phyloP scores from a whole-genome alignment of 2,329 filamentous ascomycete genomes.

The Colletotrichum higginsianum region DNA sequence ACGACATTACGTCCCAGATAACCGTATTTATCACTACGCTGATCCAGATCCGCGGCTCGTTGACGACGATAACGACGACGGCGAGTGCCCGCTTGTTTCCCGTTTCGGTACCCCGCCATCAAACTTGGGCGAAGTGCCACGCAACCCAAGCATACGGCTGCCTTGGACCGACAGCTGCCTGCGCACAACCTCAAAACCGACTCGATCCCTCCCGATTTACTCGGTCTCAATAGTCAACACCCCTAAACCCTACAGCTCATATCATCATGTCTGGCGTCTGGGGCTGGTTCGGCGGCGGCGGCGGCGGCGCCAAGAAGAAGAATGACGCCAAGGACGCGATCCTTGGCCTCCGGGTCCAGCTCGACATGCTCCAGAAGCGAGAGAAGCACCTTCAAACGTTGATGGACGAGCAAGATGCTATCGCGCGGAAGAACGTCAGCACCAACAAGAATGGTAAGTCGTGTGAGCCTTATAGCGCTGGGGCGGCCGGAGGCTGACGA shows the following conservation, averaged over 20 bases:
- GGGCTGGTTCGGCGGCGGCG: slow-evolving; percentile 93
- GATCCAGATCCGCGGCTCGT: slow-evolving; percentile 11
- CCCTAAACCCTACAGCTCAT: slow-evolving; percentile 30
- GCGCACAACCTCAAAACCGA: slow-evolving; percentile 29
- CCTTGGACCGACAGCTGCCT: slow-evolving; percentile 34
- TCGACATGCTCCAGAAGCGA: slow-evolving; percentile 98
- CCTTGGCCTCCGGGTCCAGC: slow-evolving; percentile 85
- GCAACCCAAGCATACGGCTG: slow-evolving; percentile 40
- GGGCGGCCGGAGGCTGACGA: slow-evolving; percentile 14
- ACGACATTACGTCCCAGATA: slow-evolving; percentile 13
- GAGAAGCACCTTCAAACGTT: slow-evolving; percentile 92
- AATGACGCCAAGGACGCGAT: slow-evolving; percentile 91
- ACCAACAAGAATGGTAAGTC: slow-evolving; percentile 91
- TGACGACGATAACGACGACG: slow-evolving; percentile 17
- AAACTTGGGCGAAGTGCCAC: slow-evolving; percentile 41
- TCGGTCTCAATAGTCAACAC: background rate
- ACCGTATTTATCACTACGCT: background rate
- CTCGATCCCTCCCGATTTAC: background rate
- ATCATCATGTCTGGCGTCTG: slow-evolving; percentile 76
- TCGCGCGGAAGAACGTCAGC: slow-evolving; percentile 89
- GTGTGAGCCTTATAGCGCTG: slow-evolving; percentile 17
- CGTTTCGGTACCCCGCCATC: slow-evolving; percentile 43
- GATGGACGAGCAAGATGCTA: slow-evolving; percentile 91
- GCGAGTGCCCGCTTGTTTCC: slow-evolving; percentile 34
- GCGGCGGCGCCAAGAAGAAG: slow-evolving; percentile 86